Evolutionary conservation across 2,329 filamentous ascomycete species (phyloP), one percentile per base, ranked within the genome.

Genomic region (Hirsutella minnesotensis): DNA sequence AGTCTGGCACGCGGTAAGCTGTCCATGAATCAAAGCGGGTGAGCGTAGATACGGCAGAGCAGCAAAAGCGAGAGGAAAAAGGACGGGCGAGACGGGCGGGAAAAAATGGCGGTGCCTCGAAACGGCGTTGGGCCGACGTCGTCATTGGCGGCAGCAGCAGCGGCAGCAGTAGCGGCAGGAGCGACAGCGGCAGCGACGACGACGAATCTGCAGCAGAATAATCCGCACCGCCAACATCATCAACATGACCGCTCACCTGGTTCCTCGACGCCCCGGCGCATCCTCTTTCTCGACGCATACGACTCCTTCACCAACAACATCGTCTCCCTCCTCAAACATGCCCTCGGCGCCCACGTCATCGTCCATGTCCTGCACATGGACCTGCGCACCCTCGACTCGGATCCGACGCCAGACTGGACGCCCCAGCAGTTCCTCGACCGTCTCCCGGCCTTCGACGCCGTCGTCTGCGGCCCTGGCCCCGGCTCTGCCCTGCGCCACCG

Each of bases 261-360:
- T 33, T 16, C n/a, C 8, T 18, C 7, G 30, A 44, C 19, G 30
- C 46, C 46, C 43, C 56, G 48, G 44, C 68, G 68, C 46, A 83
- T 96, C 48, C 77, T 96, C 49, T 95, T 94, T 64, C 72, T 98
- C 51, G 92, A 96, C 61, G 89, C 90, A 48, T 94, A 94, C 64
- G 92, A 98, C 67, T 95, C 89, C 35, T 98, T 95, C 64, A 86
- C 88, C 43, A 89, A 94, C 65, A 96, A 95, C 65, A 92, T 96
- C 54, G 79, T 94, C 42, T 81, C 85, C 5, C 75, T 95, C 29
- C 72, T 96, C 38, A 75, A 83, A 52, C 78, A 81, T 4, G 71
- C 77, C 3, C 71, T 94, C 9, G 65, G 72, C 46, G 83, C 76
- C 18, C 69, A 80, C 15, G 81, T 94, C 29, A 75, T 75, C 38